These are phyloP conservation scores for Paspalum notatum DNA, from an alignment of 176 grass and related monocot genomes.

Conservation along the genomic window DNA sequence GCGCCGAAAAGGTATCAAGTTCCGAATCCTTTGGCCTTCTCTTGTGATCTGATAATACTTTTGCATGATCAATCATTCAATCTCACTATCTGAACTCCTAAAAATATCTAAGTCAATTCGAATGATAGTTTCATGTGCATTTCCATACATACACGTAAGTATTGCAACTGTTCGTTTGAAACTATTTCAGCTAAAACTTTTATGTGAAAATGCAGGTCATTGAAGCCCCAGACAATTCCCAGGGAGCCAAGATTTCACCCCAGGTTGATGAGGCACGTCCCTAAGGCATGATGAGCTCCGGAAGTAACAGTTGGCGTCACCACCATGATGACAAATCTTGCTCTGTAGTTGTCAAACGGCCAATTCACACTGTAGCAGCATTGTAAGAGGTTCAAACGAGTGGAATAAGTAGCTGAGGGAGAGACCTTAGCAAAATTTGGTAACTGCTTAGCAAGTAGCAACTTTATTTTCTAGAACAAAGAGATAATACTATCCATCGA, in stretches of 20 bases:
- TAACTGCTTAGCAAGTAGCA: background rate
- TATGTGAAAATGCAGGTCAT: conserved; percentile 51
- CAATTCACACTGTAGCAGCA: no score
- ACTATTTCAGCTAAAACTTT: conserved; percentile 5
- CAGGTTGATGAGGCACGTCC: conserved; percentile 36
- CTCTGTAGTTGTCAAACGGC: background rate
- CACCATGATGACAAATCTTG: background rate
- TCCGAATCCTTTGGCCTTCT: background rate
- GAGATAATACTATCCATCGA: background rate
- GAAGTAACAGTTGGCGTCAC: background rate
- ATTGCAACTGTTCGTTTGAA: background rate
- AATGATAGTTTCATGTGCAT: background rate
- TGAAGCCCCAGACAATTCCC: conserved; percentile 55
- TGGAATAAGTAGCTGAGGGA: no score
- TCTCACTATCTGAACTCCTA: background rate
- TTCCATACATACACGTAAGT: background rate
- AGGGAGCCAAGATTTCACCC: conserved; percentile 83
- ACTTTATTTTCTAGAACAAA: background rate
- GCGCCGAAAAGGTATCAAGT: conserved; percentile 63
- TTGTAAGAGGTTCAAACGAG: no score
- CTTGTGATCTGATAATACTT: background rate
- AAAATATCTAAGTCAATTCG: background rate
- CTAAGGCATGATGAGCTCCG: conserved; percentile 39
- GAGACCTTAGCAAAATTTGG: no score
- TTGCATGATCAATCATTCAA: background rate